A percentile compares a stretch with the other conserved stretches of the same genome.
Conservation (phyloP, 768 basidiomycete species). For the Porpolomopsis calyptriformis region DNA sequence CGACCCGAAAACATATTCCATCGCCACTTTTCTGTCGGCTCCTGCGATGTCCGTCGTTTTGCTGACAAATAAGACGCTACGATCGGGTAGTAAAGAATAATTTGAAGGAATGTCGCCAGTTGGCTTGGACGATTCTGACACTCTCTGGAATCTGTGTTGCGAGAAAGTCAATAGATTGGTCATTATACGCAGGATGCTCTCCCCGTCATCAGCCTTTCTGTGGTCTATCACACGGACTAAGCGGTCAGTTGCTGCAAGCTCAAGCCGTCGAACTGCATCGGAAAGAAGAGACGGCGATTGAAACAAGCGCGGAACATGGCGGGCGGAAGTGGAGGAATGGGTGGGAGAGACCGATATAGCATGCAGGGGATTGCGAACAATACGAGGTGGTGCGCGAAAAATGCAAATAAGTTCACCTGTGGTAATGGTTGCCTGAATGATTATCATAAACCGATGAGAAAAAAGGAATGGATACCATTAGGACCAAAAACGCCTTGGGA, state of each 20-base stretch:
- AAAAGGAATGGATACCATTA: slow-evolving; percentile 42
- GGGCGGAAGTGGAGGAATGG: slow-evolving; percentile 7
- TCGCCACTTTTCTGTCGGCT: slow-evolving; percentile 46
- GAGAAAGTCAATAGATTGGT: slow-evolving; percentile 61
- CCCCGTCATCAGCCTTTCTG: slow-evolving; percentile 37
- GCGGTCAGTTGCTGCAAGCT: slow-evolving; percentile 51
- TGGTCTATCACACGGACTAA: slow-evolving; percentile 27
- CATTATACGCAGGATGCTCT: slow-evolving; percentile 65
- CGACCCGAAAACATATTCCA: slow-evolving; percentile 47
- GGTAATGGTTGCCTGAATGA: not conserved
- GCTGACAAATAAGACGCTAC: slow-evolving; percentile 51
- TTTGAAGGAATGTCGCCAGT: slow-evolving; percentile 31
- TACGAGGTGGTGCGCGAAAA: slow-evolving; percentile 65
- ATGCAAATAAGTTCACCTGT: slow-evolving; percentile 81
- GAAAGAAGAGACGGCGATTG: slow-evolving; percentile 63
- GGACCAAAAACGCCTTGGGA: slow-evolving; percentile 86
- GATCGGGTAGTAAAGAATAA: slow-evolving; percentile 33
- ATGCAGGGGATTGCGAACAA: slow-evolving; percentile 49
- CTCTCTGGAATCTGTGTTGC: slow-evolving; percentile 31
- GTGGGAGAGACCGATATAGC: slow-evolving; percentile 39
- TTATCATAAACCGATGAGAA: not conserved
- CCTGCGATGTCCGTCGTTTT: slow-evolving; percentile 40
- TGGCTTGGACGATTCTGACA: slow-evolving; percentile 29
- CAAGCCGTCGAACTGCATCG: slow-evolving; percentile 61
- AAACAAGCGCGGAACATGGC: slow-evolving; percentile 24